Evolutionary conservation across 78 protist species (phyloP), one percentile per base, ranked within the genome.

Genomic region (Dictyostelium discoideum): DNA sequence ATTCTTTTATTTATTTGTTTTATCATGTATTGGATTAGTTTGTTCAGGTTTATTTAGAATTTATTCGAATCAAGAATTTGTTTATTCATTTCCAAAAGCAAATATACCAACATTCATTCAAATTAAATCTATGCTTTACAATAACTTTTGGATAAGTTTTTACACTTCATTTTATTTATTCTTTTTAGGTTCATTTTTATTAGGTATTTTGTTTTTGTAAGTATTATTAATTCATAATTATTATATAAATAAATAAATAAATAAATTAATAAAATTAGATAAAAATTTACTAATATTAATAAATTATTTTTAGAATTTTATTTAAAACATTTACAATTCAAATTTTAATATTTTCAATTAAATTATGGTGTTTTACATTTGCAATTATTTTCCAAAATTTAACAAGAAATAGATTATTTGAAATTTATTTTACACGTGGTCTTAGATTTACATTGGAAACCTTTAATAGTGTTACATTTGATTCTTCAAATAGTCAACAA

Each of bases 141-240:
- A 50, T 48, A 72, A 44, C 67, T 86, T 86, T 73, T 86, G 92
- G 92, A 74, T 29, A n/a, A 13, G 60, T 29, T 86, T 86, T 72
- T 86, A 86, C 50, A 37, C 46, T 73, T 86, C 92, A 86, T 86
- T 86, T 32, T 86, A 86, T 73, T 48, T 86, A n/a, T 82, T 82
- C 46, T 40, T 44, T 39, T 16, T 86, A 20, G 80, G 80, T 20
- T 74, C 83, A 73, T 73, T 86, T 29, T 44, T 86, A 29, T 46
- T 60, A 20, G 92, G 92, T 29, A 26, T 44, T 5, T 13, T 86
- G n/a, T 29, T 86, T 32, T 73, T 86, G 89, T 85, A 85, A 39
- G 79, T 42, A 22, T 11, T 39, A 32, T 1, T 39, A 29, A 1
- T 0, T 9, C n/a, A n/a, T n/a, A n/a, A n/a, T 6, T 40, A 76